phyloP scores from a whole-genome alignment of 2,329 filamentous ascomycete species.

The Colletotrichum noveboracense region DNA sequence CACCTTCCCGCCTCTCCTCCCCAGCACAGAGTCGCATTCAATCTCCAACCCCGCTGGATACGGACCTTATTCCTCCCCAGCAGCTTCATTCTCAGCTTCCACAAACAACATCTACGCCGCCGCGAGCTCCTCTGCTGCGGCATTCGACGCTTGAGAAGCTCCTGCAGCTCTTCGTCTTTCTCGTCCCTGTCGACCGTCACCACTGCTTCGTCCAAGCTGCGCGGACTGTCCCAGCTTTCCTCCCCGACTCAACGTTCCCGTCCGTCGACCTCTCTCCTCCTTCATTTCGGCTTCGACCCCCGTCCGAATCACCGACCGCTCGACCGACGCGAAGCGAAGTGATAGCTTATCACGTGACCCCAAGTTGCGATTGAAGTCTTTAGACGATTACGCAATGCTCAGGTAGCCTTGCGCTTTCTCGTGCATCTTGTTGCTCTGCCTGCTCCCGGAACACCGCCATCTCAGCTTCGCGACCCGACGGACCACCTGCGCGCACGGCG shows the following conservation, averaged over 20 bases:
- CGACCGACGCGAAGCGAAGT: not conserved
- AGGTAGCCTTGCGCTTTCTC: not conserved
- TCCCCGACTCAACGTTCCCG: not conserved
- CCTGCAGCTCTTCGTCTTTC: not conserved
- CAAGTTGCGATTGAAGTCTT: not conserved
- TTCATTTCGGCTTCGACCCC: constrained; percentile 7
- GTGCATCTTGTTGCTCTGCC: not conserved
- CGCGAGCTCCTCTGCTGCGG: not conserved
- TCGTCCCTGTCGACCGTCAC: not conserved
- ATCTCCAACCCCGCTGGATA: constrained; percentile 14
- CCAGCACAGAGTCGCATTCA: not conserved
- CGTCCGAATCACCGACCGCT: not conserved
- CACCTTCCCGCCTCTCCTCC: not conserved
- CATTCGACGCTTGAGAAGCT: not conserved
- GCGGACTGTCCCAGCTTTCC: not conserved
- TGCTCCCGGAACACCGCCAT: not conserved
- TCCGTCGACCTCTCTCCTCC: not conserved
- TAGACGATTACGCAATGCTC: constrained; percentile 10
- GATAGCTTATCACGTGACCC: not conserved
- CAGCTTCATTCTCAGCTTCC: not conserved
- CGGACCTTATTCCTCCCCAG: not conserved
- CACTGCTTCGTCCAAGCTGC: not conserved
- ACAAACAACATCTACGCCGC: not conserved
- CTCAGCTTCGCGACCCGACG: not conserved
- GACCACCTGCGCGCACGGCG: not conserved